Base-by-base conservation (phyloP, 768 basidiomycete genomes). In the Tylopilus sp. region DNA sequence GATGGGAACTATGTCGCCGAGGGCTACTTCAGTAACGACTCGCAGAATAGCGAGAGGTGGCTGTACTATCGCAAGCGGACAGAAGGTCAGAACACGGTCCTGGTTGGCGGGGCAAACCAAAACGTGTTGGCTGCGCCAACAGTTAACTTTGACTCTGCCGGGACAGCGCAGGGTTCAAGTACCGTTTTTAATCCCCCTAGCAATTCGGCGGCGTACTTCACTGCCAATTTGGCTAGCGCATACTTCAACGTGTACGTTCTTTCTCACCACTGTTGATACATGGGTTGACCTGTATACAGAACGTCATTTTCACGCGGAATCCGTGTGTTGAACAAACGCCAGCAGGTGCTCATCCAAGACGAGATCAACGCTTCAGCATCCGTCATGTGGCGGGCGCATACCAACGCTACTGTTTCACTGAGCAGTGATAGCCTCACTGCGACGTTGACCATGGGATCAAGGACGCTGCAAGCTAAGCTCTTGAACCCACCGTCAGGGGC, bases 21-120 rank as follows among this genome's bases (percentile, higher is more conserved):
- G 2, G 77, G 78, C 33, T 98, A 98, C 76, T 99, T 99, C 77
- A 74, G 69, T 28, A 82, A 68, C 52, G 92, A 91, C 58, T 66
- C 70, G 0, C 92, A 96, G 68, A 72, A 76, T 54, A 79, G 84
- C 43, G 67, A 74, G 22, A 80, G 96, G 50, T 98, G 94, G 95
- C 63, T 81, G 56, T 98, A 97, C 75, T 99, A 97, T 78, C 82
- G 95, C 67, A 98, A 95, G 78, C 84, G 86, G 73, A 97, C 96
- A 5, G 92, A 96, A 72, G 97, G 97, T 3, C 97, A 99, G 76
- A 99, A 98, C 76, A 94, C 93, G 6, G 77, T 99, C 57, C 64
- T 95, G 48, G 78, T 98, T 59, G 79, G 79, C 60, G 73, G 76
- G 56, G 66, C 72, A 29, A 98, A 98, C 74, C 97, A 99, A 73